These are phyloP conservation scores for Aspergillus nomiae DNA, from an alignment of 2,329 filamentous ascomycete genomes.

Conservation along the genomic window DNA sequence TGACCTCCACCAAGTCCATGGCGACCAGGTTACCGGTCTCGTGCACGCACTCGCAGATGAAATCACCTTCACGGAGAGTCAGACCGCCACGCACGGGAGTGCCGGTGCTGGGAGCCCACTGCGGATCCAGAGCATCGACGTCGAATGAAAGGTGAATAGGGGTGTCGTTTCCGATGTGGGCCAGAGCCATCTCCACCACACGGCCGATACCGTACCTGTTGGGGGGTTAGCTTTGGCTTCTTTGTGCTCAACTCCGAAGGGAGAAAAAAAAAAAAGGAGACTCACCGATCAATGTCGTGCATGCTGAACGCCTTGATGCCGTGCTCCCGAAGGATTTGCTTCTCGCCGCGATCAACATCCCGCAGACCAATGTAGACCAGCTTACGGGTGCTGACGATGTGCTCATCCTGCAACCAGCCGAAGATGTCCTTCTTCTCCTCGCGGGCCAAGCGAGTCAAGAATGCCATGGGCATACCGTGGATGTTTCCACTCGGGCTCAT, in stretches of 20 bases:
- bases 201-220: slow-evolving; percentile 84
- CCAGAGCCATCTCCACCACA: slow-evolving; percentile 97
- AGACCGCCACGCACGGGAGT: slow-evolving; percentile 92
- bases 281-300: slow-evolving; percentile 90
- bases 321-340: slow-evolving; percentile 83
- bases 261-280: neutral
- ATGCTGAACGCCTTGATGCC: slow-evolving; percentile 96
- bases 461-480: slow-evolving; percentile 96
- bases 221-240: slow-evolving; percentile 2
- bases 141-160: slow-evolving; percentile 98
- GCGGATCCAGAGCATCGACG: slow-evolving; percentile 91
- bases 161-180: slow-evolving; percentile 89
- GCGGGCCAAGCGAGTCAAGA: slow-evolving; percentile 80
- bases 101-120: slow-evolving; percentile 94
- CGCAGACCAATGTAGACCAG: slow-evolving; percentile 95
- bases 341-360: slow-evolving; percentile 92
- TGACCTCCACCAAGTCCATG: slow-evolving; percentile 82
- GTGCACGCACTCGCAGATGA: slow-evolving; percentile 87
- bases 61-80: slow-evolving; percentile 93
- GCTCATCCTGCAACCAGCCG: slow-evolving; percentile 75
- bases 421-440: slow-evolving; percentile 79
- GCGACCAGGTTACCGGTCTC: slow-evolving; percentile 76
- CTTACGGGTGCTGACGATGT: slow-evolving; percentile 69
- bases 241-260: neutral
- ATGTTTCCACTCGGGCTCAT: slow-evolving; percentile 87